Evolutionary conservation across 345 rosid genomes (phyloP).

Genomic region (Populus pruinosa): DNA sequence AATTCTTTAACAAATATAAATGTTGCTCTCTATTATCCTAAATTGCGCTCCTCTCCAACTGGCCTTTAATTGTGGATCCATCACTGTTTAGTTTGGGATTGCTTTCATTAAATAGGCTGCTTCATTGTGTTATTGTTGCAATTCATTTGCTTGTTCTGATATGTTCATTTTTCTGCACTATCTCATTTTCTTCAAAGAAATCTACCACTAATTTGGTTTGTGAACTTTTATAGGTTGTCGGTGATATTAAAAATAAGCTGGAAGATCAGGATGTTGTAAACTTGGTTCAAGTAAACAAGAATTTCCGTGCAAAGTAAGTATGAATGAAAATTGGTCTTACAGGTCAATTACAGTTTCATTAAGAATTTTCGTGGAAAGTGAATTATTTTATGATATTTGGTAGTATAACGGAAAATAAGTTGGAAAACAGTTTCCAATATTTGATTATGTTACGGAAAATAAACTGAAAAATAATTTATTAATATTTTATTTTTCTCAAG

Average conservation of each 20-base stretch:
- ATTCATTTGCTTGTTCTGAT: not conserved
- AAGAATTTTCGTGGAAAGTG: too few species aligned
- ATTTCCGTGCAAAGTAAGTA: slow-evolving; percentile 59
- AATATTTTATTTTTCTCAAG: too few species aligned
- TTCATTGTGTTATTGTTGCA: not conserved
- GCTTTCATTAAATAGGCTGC: not conserved
- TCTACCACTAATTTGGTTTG: not conserved
- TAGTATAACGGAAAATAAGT: too few species aligned
- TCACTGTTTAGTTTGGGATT: not conserved
- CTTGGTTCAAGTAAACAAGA: slow-evolving; percentile 62
- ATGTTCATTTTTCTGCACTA: not conserved
- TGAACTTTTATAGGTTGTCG: slow-evolving; percentile 23
- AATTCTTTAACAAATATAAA: too few species aligned
- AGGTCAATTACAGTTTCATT: not conserved
- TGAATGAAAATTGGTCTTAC: not conserved
- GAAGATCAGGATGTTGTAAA: slow-evolving; percentile 36
- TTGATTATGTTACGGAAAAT: too few species aligned
- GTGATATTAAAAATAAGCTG: slow-evolving; percentile 17
- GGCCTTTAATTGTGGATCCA: too few species aligned
- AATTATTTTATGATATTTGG: too few species aligned
- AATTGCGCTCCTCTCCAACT: too few species aligned
- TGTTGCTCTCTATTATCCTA: too few species aligned
- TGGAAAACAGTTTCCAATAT: too few species aligned
- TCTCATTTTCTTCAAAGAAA: not conserved
- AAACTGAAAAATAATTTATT: too few species aligned